A percentile compares a stretch with the other conserved stretches of the same genome.
Conservation (phyloP, 2,329 filamentous ascomycete species). For the Aureobasidium leucospermi region DNA sequence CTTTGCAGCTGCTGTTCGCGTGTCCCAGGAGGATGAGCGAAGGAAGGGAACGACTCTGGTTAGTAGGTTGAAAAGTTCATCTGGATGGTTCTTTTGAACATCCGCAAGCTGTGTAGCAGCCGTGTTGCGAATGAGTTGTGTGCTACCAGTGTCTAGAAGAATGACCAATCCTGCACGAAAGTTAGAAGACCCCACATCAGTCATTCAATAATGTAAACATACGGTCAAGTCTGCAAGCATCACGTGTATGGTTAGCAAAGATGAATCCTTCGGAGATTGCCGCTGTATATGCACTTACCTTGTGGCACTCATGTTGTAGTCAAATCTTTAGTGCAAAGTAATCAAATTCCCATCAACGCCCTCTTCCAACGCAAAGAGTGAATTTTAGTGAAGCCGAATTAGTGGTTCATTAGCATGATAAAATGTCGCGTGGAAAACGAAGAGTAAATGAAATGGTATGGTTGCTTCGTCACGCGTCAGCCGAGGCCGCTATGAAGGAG, state of each 20-base stretch:
- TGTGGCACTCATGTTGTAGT: constrained; percentile 17
- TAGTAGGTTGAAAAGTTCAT: constrained; percentile 93
- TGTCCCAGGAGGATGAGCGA: constrained; percentile 94
- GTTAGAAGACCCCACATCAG: not conserved
- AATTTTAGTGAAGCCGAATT: not conserved
- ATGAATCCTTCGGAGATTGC: constrained; percentile 10
- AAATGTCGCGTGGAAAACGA: not conserved
- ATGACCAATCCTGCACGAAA: constrained; percentile 10
- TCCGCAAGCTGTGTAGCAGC: constrained; percentile 95
- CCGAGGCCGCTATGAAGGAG: constrained; percentile 11
- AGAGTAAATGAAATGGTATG: not conserved
- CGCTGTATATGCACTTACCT: constrained; percentile 15
- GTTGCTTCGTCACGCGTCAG: constrained; percentile 11
- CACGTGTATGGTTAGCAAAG: constrained; percentile 14
- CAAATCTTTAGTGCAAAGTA: not conserved
- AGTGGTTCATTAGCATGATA: constrained; percentile 3
- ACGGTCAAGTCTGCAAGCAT: constrained; percentile 30
- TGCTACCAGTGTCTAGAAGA: constrained; percentile 86
- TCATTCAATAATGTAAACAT: constrained; percentile 23
- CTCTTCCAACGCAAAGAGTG: constrained; percentile 12
- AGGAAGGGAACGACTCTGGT: constrained; percentile 93
- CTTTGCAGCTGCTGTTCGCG: constrained; percentile 83
- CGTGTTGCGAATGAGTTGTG: constrained; percentile 89
- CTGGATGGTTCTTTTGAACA: constrained; percentile 95
- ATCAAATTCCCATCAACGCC: constrained; percentile 7